Conservation (phyloP, 495 filamentous ascomycete genomes). For the Beverwykella pulmonaria region DNA sequence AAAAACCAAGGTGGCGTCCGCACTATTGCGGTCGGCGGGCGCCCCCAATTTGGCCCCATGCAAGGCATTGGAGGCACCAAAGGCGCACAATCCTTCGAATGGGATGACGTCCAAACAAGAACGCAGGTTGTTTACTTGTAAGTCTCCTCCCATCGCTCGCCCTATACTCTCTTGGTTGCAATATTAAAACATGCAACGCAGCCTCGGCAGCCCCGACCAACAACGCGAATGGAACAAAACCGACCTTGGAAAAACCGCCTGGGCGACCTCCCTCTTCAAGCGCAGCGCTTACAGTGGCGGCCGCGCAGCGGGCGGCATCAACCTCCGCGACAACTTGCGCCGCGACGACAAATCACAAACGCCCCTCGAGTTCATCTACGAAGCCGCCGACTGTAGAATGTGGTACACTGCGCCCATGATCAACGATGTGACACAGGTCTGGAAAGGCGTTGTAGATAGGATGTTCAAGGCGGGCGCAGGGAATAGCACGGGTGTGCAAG, state of each 20-base stretch:
- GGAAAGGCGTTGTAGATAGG: conserved; percentile 31
- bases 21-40: conserved; percentile 33
- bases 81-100: conserved; percentile 30
- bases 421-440: conserved; percentile 25
- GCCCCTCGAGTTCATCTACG: conserved; percentile 38
- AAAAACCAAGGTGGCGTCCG: conserved; percentile 31
- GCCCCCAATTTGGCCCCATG: conserved; percentile 29
- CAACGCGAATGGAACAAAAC: conserved; percentile 30
- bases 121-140: conserved; percentile 29
- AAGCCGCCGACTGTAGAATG: conserved; percentile 36
- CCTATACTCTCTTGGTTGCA: background rate
- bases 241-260: conserved; percentile 28
- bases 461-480: conserved; percentile 20
- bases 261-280: conserved; percentile 27
- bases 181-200: too few relatives aligned
- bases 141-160: background rate
- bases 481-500: background rate
- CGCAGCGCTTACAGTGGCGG: conserved; percentile 15
- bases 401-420: conserved; percentile 32
- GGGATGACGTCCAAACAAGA: conserved; percentile 13
- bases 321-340: conserved; percentile 30
- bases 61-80: conserved; percentile 37
- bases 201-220: conserved; percentile 14
- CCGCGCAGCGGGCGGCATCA: conserved; percentile 23
- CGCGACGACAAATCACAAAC: conserved; percentile 23